Percentiles rank a stretch among this genome's conserved stretches.
Evolutionary conservation across 2,329 filamentous ascomycete genomes (phyloP).

Genomic region (Aotearoamyces nothofagi): DNA sequence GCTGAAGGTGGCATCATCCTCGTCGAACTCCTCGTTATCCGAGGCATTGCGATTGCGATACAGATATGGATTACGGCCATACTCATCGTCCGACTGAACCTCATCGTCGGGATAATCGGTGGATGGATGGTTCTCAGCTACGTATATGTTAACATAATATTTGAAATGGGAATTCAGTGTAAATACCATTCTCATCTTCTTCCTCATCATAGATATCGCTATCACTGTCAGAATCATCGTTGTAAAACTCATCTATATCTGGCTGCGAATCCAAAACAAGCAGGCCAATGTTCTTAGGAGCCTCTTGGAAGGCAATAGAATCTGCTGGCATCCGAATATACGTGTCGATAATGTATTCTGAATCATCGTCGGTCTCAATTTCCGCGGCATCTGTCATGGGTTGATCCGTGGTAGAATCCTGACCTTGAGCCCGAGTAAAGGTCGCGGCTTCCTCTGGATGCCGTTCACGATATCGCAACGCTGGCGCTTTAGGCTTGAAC

Average conservation of each 20-base stretch:
- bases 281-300: constrained; percentile 29
- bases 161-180: not conserved
- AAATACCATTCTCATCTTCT: constrained; percentile 46
- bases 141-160: constrained; percentile 5
- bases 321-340: constrained; percentile 45
- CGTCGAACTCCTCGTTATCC: constrained; percentile 16
- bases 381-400: constrained; percentile 23
- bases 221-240: constrained; percentile 43
- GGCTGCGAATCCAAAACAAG: constrained; percentile 18
- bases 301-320: constrained; percentile 29
- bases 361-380: constrained; percentile 27
- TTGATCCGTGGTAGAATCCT: constrained; percentile 13
- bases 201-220: constrained; percentile 39
- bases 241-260: constrained; percentile 41
- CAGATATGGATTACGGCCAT: constrained; percentile 36
- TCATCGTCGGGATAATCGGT: constrained; percentile 74
- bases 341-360: constrained; percentile 48
- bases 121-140: constrained; percentile 64
- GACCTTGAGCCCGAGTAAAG: constrained; percentile 4
- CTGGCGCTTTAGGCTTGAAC: constrained; percentile 40
- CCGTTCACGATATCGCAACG: constrained; percentile 37
- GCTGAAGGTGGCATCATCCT: constrained; percentile 8
- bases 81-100: constrained; percentile 56
- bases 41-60: constrained; percentile 27
- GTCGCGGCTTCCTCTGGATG: constrained; percentile 27